A percentile compares a stretch with the other conserved stretches of the same genome.
Evolutionary conservation across 1,284 basidiomycete genomes (phyloP).

Genomic region (Trichosporon faecale): DNA sequence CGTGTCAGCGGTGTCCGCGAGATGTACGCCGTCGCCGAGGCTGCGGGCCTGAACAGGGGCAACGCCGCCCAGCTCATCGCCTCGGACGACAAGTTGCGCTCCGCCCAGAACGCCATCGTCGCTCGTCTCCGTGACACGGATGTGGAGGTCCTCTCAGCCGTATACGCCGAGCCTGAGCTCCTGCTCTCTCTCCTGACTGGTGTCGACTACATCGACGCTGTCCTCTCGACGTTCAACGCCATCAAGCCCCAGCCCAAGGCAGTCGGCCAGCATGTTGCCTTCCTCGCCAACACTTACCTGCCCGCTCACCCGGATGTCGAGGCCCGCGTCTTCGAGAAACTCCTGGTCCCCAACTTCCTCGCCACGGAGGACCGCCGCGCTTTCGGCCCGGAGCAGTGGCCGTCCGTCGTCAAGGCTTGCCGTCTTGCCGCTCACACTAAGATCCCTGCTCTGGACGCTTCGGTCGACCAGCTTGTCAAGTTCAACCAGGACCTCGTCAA

Average conservation of each 20-base stretch:
- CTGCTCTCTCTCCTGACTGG: conserved; percentile 57
- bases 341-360: conserved; percentile 70
- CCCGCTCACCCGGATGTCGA: conserved; percentile 45
- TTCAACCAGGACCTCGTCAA: conserved; percentile 23
- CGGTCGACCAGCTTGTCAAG: conserved; percentile 16
- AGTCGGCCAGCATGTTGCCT: conserved; percentile 60
- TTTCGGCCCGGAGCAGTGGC: conserved; percentile 64
- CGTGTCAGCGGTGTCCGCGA: conserved; percentile 49
- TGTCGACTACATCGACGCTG: conserved; percentile 55
- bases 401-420: conserved; percentile 16
- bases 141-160: conserved; percentile 60
- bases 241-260: conserved; percentile 51
- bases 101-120: conserved; percentile 49
- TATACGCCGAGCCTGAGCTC: conserved; percentile 60
- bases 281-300: conserved; percentile 60
- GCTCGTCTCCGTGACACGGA: conserved; percentile 66
- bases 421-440: conserved; percentile 19
- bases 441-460: conserved; percentile 12
- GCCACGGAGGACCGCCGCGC: conserved; percentile 67
- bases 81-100: conserved; percentile 28
- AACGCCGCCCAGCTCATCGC: conserved; percentile 20
- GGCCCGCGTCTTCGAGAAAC: conserved; percentile 58
- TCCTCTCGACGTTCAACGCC: conserved; percentile 55
- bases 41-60: conserved; percentile 13
- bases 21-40: conserved; percentile 34